Percentiles rank a stretch among this genome's conserved stretches.
Conservation (phyloP, 805 yeast species). For the Wickerhamomyces sydowiorum region DNA sequence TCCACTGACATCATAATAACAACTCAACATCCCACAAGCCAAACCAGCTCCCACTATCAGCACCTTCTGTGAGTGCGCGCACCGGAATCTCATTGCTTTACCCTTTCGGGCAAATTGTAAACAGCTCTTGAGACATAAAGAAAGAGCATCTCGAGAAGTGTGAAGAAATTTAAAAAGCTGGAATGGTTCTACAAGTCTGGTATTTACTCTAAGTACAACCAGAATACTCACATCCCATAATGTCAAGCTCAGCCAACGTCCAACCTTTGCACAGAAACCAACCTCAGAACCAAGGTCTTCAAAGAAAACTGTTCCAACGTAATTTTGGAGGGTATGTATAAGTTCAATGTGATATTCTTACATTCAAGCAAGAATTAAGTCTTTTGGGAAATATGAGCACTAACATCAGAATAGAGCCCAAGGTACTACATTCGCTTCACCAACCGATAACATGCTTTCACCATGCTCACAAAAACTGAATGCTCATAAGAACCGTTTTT, state of each 20-base stretch:
- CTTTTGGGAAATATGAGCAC: not conserved
- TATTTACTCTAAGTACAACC: no score
- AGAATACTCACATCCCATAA: not conserved
- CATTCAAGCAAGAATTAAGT: no score
- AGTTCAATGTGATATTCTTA: no score
- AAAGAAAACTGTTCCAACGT: slow-evolving; percentile 17
- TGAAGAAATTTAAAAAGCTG: not conserved
- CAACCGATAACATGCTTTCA: slow-evolving; percentile 52
- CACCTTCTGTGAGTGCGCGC: not conserved
- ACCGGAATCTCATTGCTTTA: slow-evolving; percentile 3
- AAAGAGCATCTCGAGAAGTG: no score
- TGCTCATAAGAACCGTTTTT: slow-evolving; percentile 40
- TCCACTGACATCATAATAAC: not conserved
- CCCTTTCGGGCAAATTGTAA: slow-evolving; percentile 12
- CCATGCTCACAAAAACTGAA: slow-evolving; percentile 54
- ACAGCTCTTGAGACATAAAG: slow-evolving; percentile 1
- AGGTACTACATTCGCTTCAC: slow-evolving; percentile 38
- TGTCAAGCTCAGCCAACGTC: slow-evolving; percentile 18
- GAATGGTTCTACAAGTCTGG: no score
- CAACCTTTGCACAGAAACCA: slow-evolving; percentile 23
- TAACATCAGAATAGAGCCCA: not conserved
- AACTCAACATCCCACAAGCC: not conserved
- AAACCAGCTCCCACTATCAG: not conserved
- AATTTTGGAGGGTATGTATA: slow-evolving; percentile 8
- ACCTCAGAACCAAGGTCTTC: slow-evolving; percentile 9